These are phyloP conservation scores for Chlorella sp. DNA, from an alignment of 139 green algal species.

Conservation along the genomic window DNA sequence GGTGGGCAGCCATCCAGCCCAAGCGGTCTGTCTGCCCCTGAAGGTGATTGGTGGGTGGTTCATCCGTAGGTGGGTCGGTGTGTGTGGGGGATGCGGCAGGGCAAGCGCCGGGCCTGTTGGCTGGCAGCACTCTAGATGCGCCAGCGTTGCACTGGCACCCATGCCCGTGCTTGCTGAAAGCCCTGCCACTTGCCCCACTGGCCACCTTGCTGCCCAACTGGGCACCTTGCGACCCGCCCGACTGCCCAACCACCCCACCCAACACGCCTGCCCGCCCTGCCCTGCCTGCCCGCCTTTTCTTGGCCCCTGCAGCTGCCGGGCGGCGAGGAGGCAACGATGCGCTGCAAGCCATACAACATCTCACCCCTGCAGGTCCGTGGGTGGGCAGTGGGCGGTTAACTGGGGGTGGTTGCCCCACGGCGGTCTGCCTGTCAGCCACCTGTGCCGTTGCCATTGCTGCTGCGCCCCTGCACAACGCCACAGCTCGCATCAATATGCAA, in stretches of 20 bases:
- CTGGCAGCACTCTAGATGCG: too few species aligned
- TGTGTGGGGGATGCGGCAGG: not conserved
- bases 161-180: too few species aligned
- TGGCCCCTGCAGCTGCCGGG: slow-evolving; percentile 11
- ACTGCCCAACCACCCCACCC: not conserved
- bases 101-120: not conserved
- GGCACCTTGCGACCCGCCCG: not conserved
- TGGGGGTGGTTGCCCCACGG: too few species aligned
- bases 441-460: too few species aligned
- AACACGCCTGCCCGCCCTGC: not conserved
- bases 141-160: too few species aligned
- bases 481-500: not conserved
- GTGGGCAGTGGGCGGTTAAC: not conserved
- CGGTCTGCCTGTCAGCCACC: too few species aligned
- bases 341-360: slow-evolving; percentile 31
- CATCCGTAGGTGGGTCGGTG: not conserved
- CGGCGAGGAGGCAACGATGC: slow-evolving; percentile 15
- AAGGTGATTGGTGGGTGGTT: not conserved
- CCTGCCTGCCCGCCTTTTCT: not conserved
- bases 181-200: not conserved
- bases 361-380: not conserved
- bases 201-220: not conserved
- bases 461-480: too few species aligned
- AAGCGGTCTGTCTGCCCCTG: too few species aligned
- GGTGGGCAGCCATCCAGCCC: too few species aligned